phyloP scores from a whole-genome alignment of 345 rosid species.

The Atalantia buxifolia region DNA sequence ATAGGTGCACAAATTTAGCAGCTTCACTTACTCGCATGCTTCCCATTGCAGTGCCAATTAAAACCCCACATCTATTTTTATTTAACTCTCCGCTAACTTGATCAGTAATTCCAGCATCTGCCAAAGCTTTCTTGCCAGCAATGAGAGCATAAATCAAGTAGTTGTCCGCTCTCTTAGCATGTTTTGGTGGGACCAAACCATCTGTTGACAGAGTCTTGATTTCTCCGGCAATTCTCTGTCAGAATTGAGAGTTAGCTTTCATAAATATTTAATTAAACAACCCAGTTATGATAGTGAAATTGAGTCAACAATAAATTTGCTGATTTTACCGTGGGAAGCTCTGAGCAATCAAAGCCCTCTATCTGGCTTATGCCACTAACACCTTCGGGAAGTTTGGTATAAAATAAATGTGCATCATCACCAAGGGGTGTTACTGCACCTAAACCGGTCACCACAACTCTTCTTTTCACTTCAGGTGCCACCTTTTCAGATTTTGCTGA shows the following conservation, averaged over 20 bases:
- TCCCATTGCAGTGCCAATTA: constrained; percentile 56
- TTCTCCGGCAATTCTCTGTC: constrained; percentile 58
- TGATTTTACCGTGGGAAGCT: constrained; percentile 44
- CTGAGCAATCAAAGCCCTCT: constrained; percentile 53
- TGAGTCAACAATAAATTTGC: neutral
- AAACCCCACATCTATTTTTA: constrained; percentile 50
- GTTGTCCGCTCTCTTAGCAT: constrained; percentile 53
- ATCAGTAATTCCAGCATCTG: constrained; percentile 47
- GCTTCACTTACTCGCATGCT: constrained; percentile 43
- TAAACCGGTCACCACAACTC: constrained; percentile 58
- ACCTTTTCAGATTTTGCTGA: constrained; percentile 41
- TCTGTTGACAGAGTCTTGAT: constrained; percentile 53
- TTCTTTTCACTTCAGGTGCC: constrained; percentile 34
- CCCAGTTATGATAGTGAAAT: neutral
- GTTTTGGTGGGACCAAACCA: constrained; percentile 51
- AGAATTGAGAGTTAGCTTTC: neutral
- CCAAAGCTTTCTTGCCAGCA: constrained; percentile 63
- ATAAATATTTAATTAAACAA: neutral
- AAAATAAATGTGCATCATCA: constrained; percentile 41
- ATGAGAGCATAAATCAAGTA: constrained; percentile 56
- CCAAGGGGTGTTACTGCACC: constrained; percentile 56
- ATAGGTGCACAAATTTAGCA: no score
- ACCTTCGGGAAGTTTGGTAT: constrained; percentile 50
- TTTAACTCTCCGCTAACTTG: constrained; percentile 36
- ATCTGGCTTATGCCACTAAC: constrained; percentile 50